Conservation (phyloP, 2,329 filamentous ascomycete genomes). For the Thelonectria blattea region DNA sequence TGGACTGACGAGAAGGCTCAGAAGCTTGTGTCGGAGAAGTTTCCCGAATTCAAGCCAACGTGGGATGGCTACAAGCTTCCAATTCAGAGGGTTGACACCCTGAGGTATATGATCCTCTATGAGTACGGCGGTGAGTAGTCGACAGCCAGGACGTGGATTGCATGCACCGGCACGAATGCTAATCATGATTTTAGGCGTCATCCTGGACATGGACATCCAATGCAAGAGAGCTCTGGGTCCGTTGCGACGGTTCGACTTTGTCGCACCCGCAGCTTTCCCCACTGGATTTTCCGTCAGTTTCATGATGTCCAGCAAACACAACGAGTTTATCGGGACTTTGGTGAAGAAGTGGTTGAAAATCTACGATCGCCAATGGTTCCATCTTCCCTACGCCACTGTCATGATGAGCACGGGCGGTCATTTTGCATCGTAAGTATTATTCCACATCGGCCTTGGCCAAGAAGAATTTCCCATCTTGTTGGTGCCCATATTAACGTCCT, state of each 20-base stretch:
- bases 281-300: background rate
- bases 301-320: conserved; percentile 1
- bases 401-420: background rate
- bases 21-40: background rate
- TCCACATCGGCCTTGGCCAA: too few relatives aligned
- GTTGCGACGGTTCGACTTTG: background rate
- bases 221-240: background rate
- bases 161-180: too few relatives aligned
- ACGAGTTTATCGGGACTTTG: background rate
- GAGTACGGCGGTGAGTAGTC: background rate
- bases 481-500: background rate
- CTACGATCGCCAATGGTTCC: too few relatives aligned
- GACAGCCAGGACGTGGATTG: too few relatives aligned
- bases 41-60: background rate
- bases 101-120: background rate
- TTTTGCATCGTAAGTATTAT: background rate
- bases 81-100: background rate
- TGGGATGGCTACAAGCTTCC: background rate
- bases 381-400: background rate
- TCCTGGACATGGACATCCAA: background rate
- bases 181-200: background rate
- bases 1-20: background rate
- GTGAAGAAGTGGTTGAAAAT: background rate
- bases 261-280: background rate
- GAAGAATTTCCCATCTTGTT: too few relatives aligned